phyloP scores from a whole-genome alignment of 2,329 filamentous ascomycete genomes.

The Beauveria varroae region DNA sequence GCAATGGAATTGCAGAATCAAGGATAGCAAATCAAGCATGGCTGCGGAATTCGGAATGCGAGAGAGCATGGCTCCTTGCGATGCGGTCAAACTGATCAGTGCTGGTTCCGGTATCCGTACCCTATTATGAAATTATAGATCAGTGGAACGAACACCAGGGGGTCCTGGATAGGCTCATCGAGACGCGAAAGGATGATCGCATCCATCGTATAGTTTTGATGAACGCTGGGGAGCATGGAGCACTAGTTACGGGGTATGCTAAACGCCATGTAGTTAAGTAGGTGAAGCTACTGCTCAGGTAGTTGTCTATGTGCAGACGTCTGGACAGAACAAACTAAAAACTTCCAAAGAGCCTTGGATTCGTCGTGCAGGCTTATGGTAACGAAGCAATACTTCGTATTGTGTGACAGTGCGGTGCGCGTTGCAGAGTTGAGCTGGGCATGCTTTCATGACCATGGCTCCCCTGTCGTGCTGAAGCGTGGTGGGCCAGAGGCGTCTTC shows the following conservation, averaged over 20 bases:
- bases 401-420: neutral
- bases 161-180: neutral
- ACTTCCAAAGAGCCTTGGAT: no score
- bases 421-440: neutral
- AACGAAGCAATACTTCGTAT: neutral
- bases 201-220: neutral
- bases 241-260: no score
- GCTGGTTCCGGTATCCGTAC: neutral
- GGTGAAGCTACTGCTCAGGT: neutral
- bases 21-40: neutral
- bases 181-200: neutral
- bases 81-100: neutral
- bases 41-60: no score
- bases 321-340: neutral
- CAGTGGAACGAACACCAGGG: neutral
- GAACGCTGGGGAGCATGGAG: neutral
- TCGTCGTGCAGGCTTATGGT: neutral
- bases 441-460: neutral
- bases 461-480: conserved; percentile 9
- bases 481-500: conserved; percentile 1
- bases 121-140: neutral
- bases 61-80: no score
- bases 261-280: neutral
- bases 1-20: no score
- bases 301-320: neutral